Base-by-base conservation (phyloP, 495 filamentous ascomycete species). In the Xylaria scruposa region DNA sequence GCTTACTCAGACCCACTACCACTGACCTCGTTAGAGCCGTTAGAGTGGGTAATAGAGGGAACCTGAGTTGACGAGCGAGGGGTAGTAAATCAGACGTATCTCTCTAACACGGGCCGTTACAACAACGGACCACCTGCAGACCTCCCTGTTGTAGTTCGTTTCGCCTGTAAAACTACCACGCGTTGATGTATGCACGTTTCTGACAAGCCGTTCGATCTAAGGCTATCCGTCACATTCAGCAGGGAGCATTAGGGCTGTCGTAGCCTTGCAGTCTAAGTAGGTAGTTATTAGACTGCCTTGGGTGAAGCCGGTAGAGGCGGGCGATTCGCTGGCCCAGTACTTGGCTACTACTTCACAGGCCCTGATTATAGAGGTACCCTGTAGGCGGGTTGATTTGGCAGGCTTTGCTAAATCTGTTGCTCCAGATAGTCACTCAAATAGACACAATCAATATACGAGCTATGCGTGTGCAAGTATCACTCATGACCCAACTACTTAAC, bases 1-100 rank as follows among this genome's bases (percentile, higher is more conserved):
- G 54, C 66, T 68, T 69, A 61, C 67, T 61, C 67, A 69, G 67
- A 31, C 51, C 67, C 67, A 49, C 67, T 42, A 59, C 66, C 31
- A 21, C 26, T 42, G 3, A 67, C 31, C 65, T 67, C 53, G 53
- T 2, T 2, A 56, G 13, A 68, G 38, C 12, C 36, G 36, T 31
- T 38, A 38, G 36, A 38, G 65, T 68, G 36, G 66, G 51, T 56
- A 68, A 56, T 68, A 42, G 53, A 68, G 49, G 29, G 66, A 59
- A 59, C 66, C 53, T 54, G 19, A n/a, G 31, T 44, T 59, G 67
- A 60, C 40, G 26, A 42, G 17, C 40, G 67, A 69, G 67, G 67
- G 67, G 54, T 9, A 46, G 67, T 69, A 61, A 40, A 60, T 47
- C 24, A 36, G 15, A 60, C 15, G 67, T 69, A 69, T 69, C 29